Base-by-base conservation (phyloP, 2,329 filamentous ascomycete genomes). In the Aspergillus amoenus region DNA sequence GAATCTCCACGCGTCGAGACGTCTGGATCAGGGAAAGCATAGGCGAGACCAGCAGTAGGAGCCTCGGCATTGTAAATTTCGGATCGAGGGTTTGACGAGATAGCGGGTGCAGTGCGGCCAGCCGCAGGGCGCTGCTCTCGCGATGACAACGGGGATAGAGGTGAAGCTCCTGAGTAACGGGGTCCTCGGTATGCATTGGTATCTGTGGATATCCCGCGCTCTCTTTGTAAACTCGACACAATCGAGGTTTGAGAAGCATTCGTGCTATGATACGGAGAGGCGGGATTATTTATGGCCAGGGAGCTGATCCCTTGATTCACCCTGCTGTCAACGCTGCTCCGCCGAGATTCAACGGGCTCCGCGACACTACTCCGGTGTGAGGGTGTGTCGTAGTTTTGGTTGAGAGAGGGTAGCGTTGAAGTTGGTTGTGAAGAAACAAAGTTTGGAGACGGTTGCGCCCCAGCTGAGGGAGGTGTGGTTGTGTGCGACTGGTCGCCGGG, bases 401-500 rank as follows among this genome's bases (percentile, higher is more conserved):
- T 85, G 60, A 86, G 80, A 0, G 83, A 83, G 2, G 84, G 84
- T 9, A 86, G 71, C 41, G 77, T 73, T 63, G 75, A 75, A 61
- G 66, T 76, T 32, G 68, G 75, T 61, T 70, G 78, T 62, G 67
- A 69, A 4, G 70, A 67, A 34, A 68, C 63, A 55, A 75, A 76
- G 45, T 69, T 72, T 2, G 75, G 76, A 1, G 73, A 74, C 12
- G 73, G 71, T 42, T 77, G 71, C 12, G 72, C 65, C 18, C 70
- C 73, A 1, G 74, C 68, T 17, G 76, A 74, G 11, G 73, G 73
- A 15, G 73, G 70, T 5, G 66, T 74, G 40, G 61, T 64, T 30
- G 62, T 60, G 45, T 59, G 64, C 11, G 74, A 70, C 56, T 73
- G 71, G 42, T 79, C 76, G 40, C 73, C 68, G 3, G 70, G 67